Evolutionary conservation across 108 stramenopile genomes (phyloP).

Genomic region (Fistulifera pelliculosa): DNA sequence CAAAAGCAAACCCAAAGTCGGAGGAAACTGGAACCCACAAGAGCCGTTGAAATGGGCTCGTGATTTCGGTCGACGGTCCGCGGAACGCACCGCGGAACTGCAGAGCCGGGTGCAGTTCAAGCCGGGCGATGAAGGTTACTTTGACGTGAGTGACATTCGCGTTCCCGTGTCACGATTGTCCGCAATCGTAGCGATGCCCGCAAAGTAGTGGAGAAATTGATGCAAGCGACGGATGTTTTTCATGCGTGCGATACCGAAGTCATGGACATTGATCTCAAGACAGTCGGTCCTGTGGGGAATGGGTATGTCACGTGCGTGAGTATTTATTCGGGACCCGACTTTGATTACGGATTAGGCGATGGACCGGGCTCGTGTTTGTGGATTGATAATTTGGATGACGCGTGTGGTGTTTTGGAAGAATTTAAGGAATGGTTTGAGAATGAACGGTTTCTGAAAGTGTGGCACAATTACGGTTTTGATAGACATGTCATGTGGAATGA

Average conservation of each 20-base stretch:
- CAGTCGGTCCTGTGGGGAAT: slow-evolving; percentile 89
- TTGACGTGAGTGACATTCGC: slow-evolving; percentile 30
- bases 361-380: slow-evolving; percentile 72
- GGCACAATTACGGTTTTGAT: slow-evolving; percentile 99
- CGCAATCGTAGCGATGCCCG: slow-evolving; percentile 59
- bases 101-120: slow-evolving; percentile 26
- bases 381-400: slow-evolving; percentile 90
- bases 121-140: slow-evolving; percentile 67
- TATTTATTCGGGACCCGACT: slow-evolving; percentile 82
- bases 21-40: slow-evolving; percentile 56
- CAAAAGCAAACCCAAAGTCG: slow-evolving; percentile 25
- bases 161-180: slow-evolving; percentile 47
- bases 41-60: slow-evolving; percentile 53
- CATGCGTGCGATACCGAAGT: slow-evolving; percentile 98
- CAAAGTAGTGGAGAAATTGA: slow-evolving; percentile 45
- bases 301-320: slow-evolving; percentile 94
- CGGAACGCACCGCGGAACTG: slow-evolving; percentile 24
- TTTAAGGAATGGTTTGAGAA: slow-evolving; percentile 86
- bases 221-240: slow-evolving; percentile 33
- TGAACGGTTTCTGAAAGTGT: slow-evolving; percentile 68
- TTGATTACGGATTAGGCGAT: slow-evolving; percentile 84
- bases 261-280: slow-evolving; percentile 85
- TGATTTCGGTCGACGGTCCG: slow-evolving; percentile 55
- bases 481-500: slow-evolving; percentile 95
- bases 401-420: slow-evolving; percentile 72